Evolutionary conservation across 1,284 basidiomycete genomes (phyloP).

Genomic region (Trichosporon sp.): DNA sequence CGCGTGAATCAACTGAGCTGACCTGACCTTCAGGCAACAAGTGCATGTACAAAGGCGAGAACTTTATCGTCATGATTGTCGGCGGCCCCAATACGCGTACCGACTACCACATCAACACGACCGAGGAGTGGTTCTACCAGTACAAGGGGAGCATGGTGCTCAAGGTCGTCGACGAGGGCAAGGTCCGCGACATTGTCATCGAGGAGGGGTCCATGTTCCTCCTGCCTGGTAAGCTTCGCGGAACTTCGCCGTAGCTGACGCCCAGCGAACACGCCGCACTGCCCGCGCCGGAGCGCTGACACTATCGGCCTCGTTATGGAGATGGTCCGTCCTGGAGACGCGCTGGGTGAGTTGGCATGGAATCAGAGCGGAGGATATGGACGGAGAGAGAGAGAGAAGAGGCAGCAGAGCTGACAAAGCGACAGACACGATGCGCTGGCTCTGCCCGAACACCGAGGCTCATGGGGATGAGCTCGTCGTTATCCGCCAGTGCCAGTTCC

Average conservation of each 20-base stretch:
- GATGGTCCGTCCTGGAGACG: slow-evolving; percentile 64
- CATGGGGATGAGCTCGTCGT: slow-evolving; percentile 65
- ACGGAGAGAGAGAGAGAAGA: neutral
- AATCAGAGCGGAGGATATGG: no score
- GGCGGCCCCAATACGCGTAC: slow-evolving; percentile 87
- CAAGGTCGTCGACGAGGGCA: slow-evolving; percentile 77
- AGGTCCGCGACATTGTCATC: slow-evolving; percentile 80
- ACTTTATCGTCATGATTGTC: slow-evolving; percentile 85
- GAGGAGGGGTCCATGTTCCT: slow-evolving; percentile 96
- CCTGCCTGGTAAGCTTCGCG: slow-evolving; percentile 63
- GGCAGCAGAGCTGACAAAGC: neutral
- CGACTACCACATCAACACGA: slow-evolving; percentile 90
- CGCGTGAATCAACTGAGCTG: neutral
- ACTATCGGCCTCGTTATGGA: slow-evolving; percentile 95
- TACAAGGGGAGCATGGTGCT: slow-evolving; percentile 85
- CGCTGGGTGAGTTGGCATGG: slow-evolving; percentile 44
- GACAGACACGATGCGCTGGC: slow-evolving; percentile 92
- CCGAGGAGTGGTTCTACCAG: slow-evolving; percentile 97
- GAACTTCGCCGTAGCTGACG: neutral
- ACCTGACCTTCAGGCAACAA: slow-evolving; percentile 57
- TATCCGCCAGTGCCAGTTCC: slow-evolving; percentile 80
- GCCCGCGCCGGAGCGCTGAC: slow-evolving; percentile 81
- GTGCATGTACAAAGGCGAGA: slow-evolving; percentile 74
- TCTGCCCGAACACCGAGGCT: slow-evolving; percentile 63
- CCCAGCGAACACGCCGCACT: slow-evolving; percentile 87